These are phyloP conservation scores for Pisolithus microcarpus DNA, from an alignment of 768 basidiomycete species.

Conservation along the genomic window DNA sequence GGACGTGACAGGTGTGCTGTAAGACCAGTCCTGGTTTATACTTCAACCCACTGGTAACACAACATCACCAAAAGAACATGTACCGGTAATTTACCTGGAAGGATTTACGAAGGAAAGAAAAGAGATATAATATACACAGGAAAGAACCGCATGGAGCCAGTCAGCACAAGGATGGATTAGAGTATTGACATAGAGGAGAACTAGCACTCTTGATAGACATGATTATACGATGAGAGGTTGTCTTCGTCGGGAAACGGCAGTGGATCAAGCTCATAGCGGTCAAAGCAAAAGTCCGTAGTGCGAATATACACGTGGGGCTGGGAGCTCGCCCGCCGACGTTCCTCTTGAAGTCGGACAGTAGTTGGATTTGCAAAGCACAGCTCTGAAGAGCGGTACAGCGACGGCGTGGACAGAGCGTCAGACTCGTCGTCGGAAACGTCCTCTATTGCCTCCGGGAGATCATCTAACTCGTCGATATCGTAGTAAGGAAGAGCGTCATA, in stretches of 20 bases:
- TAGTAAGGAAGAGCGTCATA: constrained; percentile 59
- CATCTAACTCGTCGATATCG: constrained; percentile 57
- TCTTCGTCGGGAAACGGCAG: constrained; percentile 59
- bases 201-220: constrained; percentile 61
- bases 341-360: constrained; percentile 42
- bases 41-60: too few relatives aligned
- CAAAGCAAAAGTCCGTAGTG: constrained; percentile 51
- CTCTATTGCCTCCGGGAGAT: constrained; percentile 74
- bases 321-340: constrained; percentile 43
- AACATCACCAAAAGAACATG: too few relatives aligned
- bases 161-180: constrained; percentile 20
- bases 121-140: constrained; percentile 20
- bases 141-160: constrained; percentile 24
- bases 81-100: background rate
- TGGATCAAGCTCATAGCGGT: constrained; percentile 62
- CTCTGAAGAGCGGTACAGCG: constrained; percentile 51
- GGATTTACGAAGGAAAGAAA: background rate
- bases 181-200: constrained; percentile 24
- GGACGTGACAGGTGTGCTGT: too few relatives aligned
- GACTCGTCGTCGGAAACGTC: constrained; percentile 84
- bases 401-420: constrained; percentile 59
- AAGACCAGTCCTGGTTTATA: too few relatives aligned
- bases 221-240: constrained; percentile 41
- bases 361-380: constrained; percentile 46
- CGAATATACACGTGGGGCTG: constrained; percentile 57